Percentiles rank a stretch among this genome's conserved stretches.
Conservation (phyloP, 202 grass and related monocot species). For the Panicum virgatum region DNA sequence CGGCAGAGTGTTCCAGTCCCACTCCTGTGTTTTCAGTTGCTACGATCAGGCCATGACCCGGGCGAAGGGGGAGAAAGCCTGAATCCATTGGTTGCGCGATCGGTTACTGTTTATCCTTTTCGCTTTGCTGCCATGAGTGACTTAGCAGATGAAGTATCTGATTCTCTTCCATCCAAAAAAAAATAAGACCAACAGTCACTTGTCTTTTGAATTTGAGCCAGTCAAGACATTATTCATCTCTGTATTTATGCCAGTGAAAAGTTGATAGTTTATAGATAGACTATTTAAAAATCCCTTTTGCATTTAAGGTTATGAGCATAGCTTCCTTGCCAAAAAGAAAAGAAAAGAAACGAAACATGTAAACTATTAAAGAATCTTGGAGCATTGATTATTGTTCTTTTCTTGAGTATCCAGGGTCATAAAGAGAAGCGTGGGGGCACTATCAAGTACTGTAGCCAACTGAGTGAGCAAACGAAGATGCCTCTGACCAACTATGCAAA, state of each 20-base stretch:
- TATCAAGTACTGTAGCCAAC: slow-evolving; percentile 10
- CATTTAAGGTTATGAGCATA: background rate
- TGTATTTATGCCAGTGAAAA: too few species aligned
- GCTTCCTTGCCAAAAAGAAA: background rate
- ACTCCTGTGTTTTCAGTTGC: background rate
- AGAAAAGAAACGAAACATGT: background rate
- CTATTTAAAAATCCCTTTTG: background rate
- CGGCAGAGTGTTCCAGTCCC: too few species aligned
- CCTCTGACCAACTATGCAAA: slow-evolving; percentile 27
- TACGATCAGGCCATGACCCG: background rate
- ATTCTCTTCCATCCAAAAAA: background rate
- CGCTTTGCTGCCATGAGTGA: slow-evolving; percentile 13
- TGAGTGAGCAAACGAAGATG: slow-evolving; percentile 39
- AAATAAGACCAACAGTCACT: background rate
- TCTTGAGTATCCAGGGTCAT: slow-evolving; percentile 34
- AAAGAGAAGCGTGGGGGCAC: slow-evolving; percentile 30
- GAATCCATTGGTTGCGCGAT: background rate
- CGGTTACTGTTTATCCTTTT: background rate
- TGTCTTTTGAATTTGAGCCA: background rate
- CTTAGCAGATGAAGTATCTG: slow-evolving; percentile 26
- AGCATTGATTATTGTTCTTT: slow-evolving; percentile 35
- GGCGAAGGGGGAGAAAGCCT: background rate
- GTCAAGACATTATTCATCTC: background rate
- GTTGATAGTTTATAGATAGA: background rate
- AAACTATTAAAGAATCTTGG: background rate